These are phyloP conservation scores for Ganoderma leucocontextum DNA, from an alignment of 1,284 basidiomycete genomes.

Conservation along the genomic window DNA sequence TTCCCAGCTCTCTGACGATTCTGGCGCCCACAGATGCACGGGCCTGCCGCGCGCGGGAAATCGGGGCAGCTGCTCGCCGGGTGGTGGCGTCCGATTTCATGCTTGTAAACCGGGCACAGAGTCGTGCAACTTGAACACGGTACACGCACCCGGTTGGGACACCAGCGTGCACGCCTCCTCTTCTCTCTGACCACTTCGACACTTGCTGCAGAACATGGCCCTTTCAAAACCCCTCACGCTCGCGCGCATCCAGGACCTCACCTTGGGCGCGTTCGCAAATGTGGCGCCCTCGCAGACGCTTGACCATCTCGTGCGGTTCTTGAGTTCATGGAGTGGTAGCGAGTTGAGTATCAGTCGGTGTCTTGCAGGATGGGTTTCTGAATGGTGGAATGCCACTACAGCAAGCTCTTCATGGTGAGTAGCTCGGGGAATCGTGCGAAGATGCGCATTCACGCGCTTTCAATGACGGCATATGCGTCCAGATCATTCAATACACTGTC, in stretches of 20 bases:
- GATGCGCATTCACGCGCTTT: slow-evolving; percentile 4
- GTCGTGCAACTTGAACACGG: not conserved
- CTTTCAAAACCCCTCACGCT: slow-evolving; percentile 46
- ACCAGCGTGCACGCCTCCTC: not conserved
- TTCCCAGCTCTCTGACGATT: slow-evolving; percentile 30
- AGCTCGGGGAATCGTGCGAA: not conserved
- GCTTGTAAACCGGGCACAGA: not conserved
- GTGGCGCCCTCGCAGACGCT: slow-evolving; percentile 68
- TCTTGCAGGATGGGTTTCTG: slow-evolving; percentile 6
- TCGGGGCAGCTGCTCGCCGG: not conserved
- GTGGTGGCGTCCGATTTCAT: slow-evolving; percentile 8
- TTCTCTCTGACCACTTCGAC: not conserved
- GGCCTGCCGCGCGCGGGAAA: not conserved
- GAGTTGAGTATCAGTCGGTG: slow-evolving; percentile 62
- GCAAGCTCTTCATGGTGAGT: slow-evolving; percentile 79
- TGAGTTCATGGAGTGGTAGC: slow-evolving; percentile 84
- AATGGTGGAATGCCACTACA: slow-evolving; percentile 37
- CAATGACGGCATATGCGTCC: slow-evolving; percentile 11
- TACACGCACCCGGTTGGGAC: no score
- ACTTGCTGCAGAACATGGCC: slow-evolving; percentile 45
- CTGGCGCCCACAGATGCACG: slow-evolving; percentile 4
- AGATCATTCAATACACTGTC: slow-evolving; percentile 76
- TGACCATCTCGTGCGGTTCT: slow-evolving; percentile 74
- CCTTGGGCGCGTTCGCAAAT: slow-evolving; percentile 67
- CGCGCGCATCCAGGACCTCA: slow-evolving; percentile 61